Conservation (phyloP, 139 green algal genomes). For the Trebouxia sp. region DNA sequence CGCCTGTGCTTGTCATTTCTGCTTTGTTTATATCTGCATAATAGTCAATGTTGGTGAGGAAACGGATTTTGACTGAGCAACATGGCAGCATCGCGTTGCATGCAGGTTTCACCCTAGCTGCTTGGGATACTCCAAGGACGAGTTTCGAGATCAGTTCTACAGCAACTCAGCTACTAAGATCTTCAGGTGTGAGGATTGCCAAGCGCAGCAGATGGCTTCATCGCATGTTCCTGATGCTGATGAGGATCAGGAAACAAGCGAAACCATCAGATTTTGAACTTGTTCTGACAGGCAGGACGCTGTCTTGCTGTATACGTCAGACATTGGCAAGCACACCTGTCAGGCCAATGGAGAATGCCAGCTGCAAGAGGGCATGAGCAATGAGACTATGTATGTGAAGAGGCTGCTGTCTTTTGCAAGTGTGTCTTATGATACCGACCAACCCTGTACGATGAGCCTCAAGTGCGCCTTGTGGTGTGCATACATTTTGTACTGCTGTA, state of each 20-base stretch:
- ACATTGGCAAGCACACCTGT: neutral
- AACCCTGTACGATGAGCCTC: too few relatives aligned
- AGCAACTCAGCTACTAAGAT: neutral
- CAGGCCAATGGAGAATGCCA: too few relatives aligned
- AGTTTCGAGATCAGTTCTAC: slow-evolving; percentile 4
- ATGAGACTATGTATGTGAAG: too few relatives aligned
- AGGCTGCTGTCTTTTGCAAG: too few relatives aligned
- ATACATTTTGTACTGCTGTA: too few relatives aligned
- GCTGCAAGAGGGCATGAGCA: too few relatives aligned
- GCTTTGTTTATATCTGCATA: too few relatives aligned
- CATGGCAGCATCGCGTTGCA: too few relatives aligned
- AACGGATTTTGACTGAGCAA: too few relatives aligned
- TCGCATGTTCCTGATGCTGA: neutral
- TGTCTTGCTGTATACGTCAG: neutral
- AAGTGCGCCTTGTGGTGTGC: too few relatives aligned
- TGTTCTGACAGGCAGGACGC: neutral
- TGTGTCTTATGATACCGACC: too few relatives aligned
- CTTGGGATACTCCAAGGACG: slow-evolving; percentile 30
- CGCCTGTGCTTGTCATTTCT: neutral
- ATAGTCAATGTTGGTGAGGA: too few relatives aligned
- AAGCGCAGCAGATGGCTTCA: neutral
- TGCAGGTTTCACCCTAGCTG: slow-evolving; percentile 56
- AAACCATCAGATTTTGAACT: slow-evolving; percentile 10
- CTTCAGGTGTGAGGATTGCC: slow-evolving; percentile 4
- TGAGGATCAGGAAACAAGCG: slow-evolving; percentile 15